Conservation (phyloP, 2,329 filamentous ascomycete genomes). For the Neopestalotiopsis sp. region DNA sequence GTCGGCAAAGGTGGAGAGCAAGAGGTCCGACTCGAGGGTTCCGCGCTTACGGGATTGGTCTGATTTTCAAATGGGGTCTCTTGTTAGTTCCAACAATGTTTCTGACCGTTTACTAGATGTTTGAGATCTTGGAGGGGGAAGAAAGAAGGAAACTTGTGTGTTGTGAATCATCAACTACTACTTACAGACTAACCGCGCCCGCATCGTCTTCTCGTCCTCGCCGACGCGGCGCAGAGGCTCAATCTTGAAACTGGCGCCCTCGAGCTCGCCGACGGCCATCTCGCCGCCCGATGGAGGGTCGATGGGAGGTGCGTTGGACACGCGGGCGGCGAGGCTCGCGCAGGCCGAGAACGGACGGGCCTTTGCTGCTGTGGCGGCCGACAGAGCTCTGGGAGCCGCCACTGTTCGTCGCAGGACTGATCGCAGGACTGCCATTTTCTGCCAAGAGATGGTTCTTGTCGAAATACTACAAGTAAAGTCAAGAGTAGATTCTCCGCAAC, state of each 20-base stretch:
- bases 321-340: slow-evolving; percentile 24
- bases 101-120: too few relatives aligned
- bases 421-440: slow-evolving; percentile 18
- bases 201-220: slow-evolving; percentile 85
- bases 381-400: slow-evolving; percentile 10
- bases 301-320: slow-evolving; percentile 32
- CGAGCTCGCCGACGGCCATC: slow-evolving; percentile 83
- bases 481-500: not conserved
- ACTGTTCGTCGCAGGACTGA: slow-evolving; percentile 14
- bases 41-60: slow-evolving; percentile 97
- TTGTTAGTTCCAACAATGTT: too few relatives aligned
- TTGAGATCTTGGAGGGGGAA: not conserved
- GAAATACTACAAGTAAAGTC: not conserved
- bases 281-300: slow-evolving; percentile 50
- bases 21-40: slow-evolving; percentile 92
- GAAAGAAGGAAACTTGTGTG: too few relatives aligned
- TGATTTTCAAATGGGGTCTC: slow-evolving; percentile 40
- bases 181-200: slow-evolving; percentile 78
- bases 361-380: not conserved
- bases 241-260: slow-evolving; percentile 84
- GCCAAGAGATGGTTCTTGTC: not conserved
- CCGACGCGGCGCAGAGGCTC: slow-evolving; percentile 86
- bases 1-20: slow-evolving; percentile 94
- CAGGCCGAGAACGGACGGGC: slow-evolving; percentile 25
- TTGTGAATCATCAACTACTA: slow-evolving; percentile 25